A percentile compares a stretch with the other conserved stretches of the same genome.
These are phyloP conservation scores for Alternaria burnsii DNA, from an alignment of 2,329 filamentous ascomycete species.

Conservation along the genomic window DNA sequence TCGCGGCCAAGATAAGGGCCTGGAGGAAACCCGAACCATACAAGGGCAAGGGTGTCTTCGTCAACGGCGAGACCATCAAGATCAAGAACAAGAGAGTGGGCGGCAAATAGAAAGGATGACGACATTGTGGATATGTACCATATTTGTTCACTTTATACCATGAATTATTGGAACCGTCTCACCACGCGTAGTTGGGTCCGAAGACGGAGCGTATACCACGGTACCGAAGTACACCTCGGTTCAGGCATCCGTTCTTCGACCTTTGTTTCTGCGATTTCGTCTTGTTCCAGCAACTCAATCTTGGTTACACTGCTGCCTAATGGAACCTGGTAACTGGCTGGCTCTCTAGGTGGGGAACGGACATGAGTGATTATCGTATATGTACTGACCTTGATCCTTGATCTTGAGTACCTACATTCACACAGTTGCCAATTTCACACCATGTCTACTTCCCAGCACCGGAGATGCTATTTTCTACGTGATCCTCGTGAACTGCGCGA, in stretches of 20 bases:
- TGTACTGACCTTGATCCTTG: background rate
- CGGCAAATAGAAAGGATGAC: constrained; percentile 47
- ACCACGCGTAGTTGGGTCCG: background rate
- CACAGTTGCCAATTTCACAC: background rate
- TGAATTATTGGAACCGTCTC: background rate
- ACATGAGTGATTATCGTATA: background rate
- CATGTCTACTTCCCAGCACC: background rate
- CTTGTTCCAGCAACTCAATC: background rate
- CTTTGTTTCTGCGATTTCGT: background rate
- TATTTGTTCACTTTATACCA: constrained; percentile 16
- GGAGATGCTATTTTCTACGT: background rate
- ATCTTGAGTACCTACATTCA: background rate
- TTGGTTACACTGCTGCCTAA: background rate
- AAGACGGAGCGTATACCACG: background rate
- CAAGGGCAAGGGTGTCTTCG: constrained; percentile 99
- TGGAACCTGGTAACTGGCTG: background rate
- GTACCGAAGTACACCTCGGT: background rate
- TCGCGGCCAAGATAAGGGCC: constrained; percentile 85
- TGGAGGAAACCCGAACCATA: constrained; percentile 97
- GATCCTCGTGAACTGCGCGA: background rate
- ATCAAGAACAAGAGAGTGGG: constrained; percentile 84
- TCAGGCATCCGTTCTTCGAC: background rate
- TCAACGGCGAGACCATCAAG: constrained; percentile 97
- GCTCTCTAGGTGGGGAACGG: background rate
- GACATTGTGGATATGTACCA: constrained; percentile 21